Conservation (phyloP, 2,329 filamentous ascomycete genomes). For the Huntiella decipiens region DNA sequence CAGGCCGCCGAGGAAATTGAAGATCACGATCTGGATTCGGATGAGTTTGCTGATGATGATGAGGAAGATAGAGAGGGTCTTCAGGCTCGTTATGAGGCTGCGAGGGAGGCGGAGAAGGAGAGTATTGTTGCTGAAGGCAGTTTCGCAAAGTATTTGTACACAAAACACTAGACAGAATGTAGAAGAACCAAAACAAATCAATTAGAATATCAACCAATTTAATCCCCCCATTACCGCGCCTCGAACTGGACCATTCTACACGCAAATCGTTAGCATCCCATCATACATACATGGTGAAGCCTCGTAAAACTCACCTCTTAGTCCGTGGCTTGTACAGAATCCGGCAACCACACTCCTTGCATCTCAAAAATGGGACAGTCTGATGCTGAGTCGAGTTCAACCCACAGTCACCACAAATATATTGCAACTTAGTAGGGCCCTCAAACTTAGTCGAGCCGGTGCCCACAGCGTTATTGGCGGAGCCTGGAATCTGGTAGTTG, state of each 20-base stretch:
- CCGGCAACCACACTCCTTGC: conserved; percentile 83
- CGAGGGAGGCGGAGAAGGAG: conserved; percentile 41
- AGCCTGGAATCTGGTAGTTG: conserved; percentile 49
- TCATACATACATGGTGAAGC: background rate
- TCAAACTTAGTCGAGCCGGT: conserved; percentile 20
- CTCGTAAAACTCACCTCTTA: conserved; percentile 51
- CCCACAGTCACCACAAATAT: conserved; percentile 27
- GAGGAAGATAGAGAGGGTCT: conserved; percentile 46
- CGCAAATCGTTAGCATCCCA: conserved; percentile 12
- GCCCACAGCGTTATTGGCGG: conserved; percentile 24
- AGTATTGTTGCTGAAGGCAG: conserved; percentile 36
- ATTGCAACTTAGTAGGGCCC: conserved; percentile 23
- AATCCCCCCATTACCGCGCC: conserved; percentile 41
- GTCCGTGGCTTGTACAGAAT: conserved; percentile 96
- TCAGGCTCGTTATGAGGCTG: conserved; percentile 57
- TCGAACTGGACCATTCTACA: conserved; percentile 94
- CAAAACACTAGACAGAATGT: conserved; percentile 18
- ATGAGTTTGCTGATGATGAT: conserved; percentile 39
- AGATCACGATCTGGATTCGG: conserved; percentile 39
- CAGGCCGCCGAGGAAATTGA: conserved; percentile 30
- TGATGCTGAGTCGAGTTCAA: conserved; percentile 29
- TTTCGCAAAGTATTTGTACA: conserved; percentile 40
- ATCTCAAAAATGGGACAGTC: conserved; percentile 78
- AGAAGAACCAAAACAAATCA: background rate
- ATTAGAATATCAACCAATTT: background rate